Percentiles rank a stretch among this genome's conserved stretches.
phyloP scores from a whole-genome alignment of 2,329 filamentous ascomycete species.

The Talaromyces sp. region DNA sequence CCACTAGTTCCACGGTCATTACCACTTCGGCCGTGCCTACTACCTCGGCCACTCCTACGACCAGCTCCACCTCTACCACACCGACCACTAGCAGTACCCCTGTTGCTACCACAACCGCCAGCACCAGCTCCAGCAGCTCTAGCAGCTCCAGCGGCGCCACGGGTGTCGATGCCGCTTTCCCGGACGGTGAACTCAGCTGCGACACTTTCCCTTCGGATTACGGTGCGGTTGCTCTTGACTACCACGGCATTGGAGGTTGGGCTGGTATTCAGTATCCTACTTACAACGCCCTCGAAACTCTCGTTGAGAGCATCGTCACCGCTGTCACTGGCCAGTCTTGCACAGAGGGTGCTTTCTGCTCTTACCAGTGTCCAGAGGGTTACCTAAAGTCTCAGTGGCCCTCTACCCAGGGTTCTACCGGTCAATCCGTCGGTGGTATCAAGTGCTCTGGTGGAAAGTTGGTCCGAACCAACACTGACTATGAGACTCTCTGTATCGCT shows the following conservation, averaged over 20 bases:
- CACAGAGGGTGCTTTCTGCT: conserved; percentile 69
- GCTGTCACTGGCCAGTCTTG: conserved; percentile 62
- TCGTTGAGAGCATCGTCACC: conserved; percentile 65
- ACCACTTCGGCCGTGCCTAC: conserved; percentile 19
- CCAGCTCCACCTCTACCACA: conserved; percentile 16
- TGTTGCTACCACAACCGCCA: conserved; percentile 17
- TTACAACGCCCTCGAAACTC: conserved; percentile 39
- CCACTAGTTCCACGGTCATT: neutral
- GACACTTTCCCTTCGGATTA: conserved; percentile 72
- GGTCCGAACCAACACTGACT: conserved; percentile 67
- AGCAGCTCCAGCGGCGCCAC: conserved; percentile 31
- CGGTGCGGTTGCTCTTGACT: conserved; percentile 69
- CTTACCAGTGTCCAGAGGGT: conserved; percentile 86
- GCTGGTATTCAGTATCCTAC: conserved; percentile 70
- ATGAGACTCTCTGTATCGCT: conserved; percentile 68
- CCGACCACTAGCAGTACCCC: conserved; percentile 21
- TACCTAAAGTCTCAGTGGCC: conserved; percentile 95
- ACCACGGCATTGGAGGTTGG: conserved; percentile 71
- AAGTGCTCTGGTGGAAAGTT: conserved; percentile 72
- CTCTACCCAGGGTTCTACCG: conserved; percentile 67
- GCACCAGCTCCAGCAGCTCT: neutral
- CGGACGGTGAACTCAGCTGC: conserved; percentile 70
- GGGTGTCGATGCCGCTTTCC: conserved; percentile 68
- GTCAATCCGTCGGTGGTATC: conserved; percentile 84
- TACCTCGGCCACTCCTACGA: conserved; percentile 21